Percentiles rank a stretch among this genome's conserved stretches.
Conservation (phyloP, 129 eudicot genomes). For the Pulicaria dysenterica region DNA sequence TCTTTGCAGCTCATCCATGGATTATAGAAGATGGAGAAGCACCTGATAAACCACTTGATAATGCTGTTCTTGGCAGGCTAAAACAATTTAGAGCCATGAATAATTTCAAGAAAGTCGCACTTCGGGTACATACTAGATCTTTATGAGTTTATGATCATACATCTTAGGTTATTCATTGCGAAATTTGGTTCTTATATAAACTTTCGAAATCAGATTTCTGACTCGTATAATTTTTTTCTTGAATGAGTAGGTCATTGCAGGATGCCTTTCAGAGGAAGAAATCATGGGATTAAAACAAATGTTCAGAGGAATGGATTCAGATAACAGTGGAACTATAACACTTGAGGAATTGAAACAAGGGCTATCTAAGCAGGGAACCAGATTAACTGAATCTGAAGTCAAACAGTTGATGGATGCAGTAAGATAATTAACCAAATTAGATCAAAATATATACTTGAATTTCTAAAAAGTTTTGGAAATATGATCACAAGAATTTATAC, state of each 20-base stretch:
- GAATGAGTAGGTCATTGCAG: constrained; percentile 77
- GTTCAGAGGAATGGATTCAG: constrained; percentile 85
- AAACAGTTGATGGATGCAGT: constrained; percentile 89
- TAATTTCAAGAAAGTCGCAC: constrained; percentile 84
- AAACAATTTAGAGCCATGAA: constrained; percentile 91
- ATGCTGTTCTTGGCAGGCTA: constrained; percentile 77
- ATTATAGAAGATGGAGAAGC: constrained; percentile 92
- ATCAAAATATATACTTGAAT: background rate
- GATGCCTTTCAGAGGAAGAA: constrained; percentile 90
- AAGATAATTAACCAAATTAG: constrained; percentile 34
- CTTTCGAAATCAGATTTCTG: constrained; percentile 2
- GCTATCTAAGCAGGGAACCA: constrained; percentile 73
- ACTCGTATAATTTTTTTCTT: background rate
- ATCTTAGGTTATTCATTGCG: background rate
- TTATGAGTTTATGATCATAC: background rate
- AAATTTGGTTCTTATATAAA: background rate
- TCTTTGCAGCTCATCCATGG: constrained; percentile 78
- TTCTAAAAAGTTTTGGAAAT: background rate
- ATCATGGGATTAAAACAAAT: constrained; percentile 87
- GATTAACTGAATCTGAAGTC: constrained; percentile 70
- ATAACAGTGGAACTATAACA: constrained; percentile 83
- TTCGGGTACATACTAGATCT: constrained; percentile 53
- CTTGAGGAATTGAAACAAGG: constrained; percentile 85
- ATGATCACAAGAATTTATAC: background rate
- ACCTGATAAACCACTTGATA: constrained; percentile 86